These are phyloP conservation scores for Calonectria hawksworthii DNA, from an alignment of 2,329 filamentous ascomycete genomes.

Conservation along the genomic window DNA sequence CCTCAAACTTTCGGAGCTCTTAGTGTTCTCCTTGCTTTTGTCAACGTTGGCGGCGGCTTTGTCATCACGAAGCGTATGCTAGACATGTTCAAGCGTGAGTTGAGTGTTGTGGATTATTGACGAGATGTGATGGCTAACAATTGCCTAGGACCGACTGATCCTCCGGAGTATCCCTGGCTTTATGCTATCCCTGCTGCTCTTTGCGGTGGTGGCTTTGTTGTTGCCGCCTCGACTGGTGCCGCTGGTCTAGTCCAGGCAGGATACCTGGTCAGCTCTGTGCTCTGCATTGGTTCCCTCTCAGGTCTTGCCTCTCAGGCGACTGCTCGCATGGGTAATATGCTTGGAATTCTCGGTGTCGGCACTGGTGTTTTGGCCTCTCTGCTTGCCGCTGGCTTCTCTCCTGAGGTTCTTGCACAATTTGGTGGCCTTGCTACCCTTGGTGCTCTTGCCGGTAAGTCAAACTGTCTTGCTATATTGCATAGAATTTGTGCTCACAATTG, in stretches of 20 bases:
- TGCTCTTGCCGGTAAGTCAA: constrained; percentile 67
- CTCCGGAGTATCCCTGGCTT: constrained; percentile 89
- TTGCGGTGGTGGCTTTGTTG: constrained; percentile 86
- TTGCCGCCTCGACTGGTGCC: constrained; percentile 84
- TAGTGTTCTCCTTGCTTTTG: constrained; percentile 87
- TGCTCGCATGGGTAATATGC: constrained; percentile 85
- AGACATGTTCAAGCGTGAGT: constrained; percentile 85
- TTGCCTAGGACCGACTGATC: constrained; percentile 78
- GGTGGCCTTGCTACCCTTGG: constrained; percentile 81
- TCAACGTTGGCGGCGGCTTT: constrained; percentile 91
- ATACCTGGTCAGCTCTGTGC: constrained; percentile 85
- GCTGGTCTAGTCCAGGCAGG: constrained; percentile 89
- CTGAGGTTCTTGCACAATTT: constrained; percentile 85
- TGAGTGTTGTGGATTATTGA: not conserved
- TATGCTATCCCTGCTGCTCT: constrained; percentile 83
- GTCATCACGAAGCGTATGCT: constrained; percentile 95
- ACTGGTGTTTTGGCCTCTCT: constrained; percentile 88
- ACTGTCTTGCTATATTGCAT: not conserved
- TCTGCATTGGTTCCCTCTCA: constrained; percentile 89
- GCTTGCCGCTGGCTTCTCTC: constrained; percentile 83
- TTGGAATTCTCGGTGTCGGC: constrained; percentile 88
- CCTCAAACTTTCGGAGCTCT: constrained; percentile 83
- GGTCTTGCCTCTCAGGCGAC: constrained; percentile 86
- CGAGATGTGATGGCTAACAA: constrained; percentile 27
- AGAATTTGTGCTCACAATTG: constrained; percentile 14